Evolutionary conservation across 768 basidiomycete genomes (phyloP).

Genomic region (Auricularia heimuer): DNA sequence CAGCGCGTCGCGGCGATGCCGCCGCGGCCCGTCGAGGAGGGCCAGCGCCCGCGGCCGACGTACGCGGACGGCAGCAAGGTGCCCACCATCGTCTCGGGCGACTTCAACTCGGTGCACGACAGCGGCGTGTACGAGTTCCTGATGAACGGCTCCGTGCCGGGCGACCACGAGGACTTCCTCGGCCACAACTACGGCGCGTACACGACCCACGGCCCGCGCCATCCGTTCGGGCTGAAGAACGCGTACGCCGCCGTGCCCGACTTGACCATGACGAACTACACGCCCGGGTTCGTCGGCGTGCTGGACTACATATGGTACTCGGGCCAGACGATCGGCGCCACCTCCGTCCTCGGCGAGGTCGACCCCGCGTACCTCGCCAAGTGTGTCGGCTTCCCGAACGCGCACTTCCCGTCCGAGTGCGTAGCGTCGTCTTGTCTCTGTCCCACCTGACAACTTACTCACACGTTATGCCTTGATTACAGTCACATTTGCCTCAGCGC

Average conservation of each 20-base stretch:
- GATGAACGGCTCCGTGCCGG: constrained; percentile 53
- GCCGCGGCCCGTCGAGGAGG: constrained; percentile 26
- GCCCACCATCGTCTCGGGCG: constrained; percentile 85
- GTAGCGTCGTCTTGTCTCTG: constrained; percentile 25
- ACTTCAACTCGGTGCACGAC: constrained; percentile 82
- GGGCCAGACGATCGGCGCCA: constrained; percentile 59
- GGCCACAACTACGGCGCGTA: constrained; percentile 83
- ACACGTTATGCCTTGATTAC: constrained; percentile 3
- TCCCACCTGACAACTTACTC: neutral
- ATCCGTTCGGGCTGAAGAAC: constrained; percentile 73
- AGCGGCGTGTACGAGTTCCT: constrained; percentile 92
- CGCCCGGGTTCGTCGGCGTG: constrained; percentile 74
- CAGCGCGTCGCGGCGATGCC: constrained; percentile 79
- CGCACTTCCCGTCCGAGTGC: constrained; percentile 94
- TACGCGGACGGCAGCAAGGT: constrained; percentile 85
- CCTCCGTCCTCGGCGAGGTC: constrained; percentile 80
- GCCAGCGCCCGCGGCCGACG: constrained; percentile 28
- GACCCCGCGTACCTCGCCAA: constrained; percentile 78
- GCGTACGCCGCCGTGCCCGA: constrained; percentile 61
- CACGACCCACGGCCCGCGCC: constrained; percentile 64
- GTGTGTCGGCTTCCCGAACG: constrained; percentile 93
- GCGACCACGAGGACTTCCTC: constrained; percentile 87
- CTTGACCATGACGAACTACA: constrained; percentile 77
- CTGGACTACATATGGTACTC: constrained; percentile 96
- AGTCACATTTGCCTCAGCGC: constrained; percentile 66